A percentile compares a stretch with the other conserved stretches of the same genome.
phyloP scores from a whole-genome alignment of 208 protist species.

The Porcisia deanei region DNA sequence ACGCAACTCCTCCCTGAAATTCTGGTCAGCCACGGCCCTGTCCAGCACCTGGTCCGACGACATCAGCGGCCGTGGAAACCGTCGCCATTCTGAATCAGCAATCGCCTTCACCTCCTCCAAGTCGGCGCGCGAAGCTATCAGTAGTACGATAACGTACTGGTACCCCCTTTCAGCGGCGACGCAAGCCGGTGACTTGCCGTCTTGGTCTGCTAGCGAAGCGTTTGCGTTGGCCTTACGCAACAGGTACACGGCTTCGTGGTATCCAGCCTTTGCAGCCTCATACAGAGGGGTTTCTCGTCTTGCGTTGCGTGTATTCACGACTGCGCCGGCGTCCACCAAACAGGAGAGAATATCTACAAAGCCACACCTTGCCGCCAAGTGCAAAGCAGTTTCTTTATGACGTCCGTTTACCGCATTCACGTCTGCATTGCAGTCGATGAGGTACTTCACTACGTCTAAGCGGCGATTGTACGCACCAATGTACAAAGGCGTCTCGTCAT shows the following conservation, averaged over 20 bases:
- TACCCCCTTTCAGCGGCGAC: slow-evolving; percentile 85
- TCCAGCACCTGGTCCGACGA: slow-evolving; percentile 72
- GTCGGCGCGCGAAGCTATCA: slow-evolving; percentile 59
- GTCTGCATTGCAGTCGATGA: slow-evolving; percentile 65
- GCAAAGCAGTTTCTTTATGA: slow-evolving; percentile 70
- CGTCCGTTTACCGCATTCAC: slow-evolving; percentile 59
- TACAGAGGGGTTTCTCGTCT: slow-evolving; percentile 81
- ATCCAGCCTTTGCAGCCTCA: slow-evolving; percentile 61
- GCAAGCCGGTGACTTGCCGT: slow-evolving; percentile 83
- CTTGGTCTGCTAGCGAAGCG: slow-evolving; percentile 57
- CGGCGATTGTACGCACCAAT: slow-evolving; percentile 80
- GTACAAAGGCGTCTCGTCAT: slow-evolving; percentile 82
- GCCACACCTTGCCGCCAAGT: slow-evolving; percentile 62
- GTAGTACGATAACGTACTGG: slow-evolving; percentile 80
- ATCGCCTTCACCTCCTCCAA: slow-evolving; percentile 68
- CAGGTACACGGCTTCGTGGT: slow-evolving; percentile 66
- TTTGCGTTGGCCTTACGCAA: slow-evolving; percentile 68
- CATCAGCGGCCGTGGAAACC: slow-evolving; percentile 49
- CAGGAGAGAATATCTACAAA: slow-evolving; percentile 47
- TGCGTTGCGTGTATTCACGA: slow-evolving; percentile 73
- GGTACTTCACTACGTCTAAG: slow-evolving; percentile 55
- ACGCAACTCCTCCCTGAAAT: slow-evolving; percentile 39
- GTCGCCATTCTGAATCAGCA: slow-evolving; percentile 62
- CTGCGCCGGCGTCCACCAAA: slow-evolving; percentile 46
- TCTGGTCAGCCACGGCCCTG: slow-evolving; percentile 45